Conservation (phyloP, 176 grass and related monocot species). For the Chloris gayana region DNA sequence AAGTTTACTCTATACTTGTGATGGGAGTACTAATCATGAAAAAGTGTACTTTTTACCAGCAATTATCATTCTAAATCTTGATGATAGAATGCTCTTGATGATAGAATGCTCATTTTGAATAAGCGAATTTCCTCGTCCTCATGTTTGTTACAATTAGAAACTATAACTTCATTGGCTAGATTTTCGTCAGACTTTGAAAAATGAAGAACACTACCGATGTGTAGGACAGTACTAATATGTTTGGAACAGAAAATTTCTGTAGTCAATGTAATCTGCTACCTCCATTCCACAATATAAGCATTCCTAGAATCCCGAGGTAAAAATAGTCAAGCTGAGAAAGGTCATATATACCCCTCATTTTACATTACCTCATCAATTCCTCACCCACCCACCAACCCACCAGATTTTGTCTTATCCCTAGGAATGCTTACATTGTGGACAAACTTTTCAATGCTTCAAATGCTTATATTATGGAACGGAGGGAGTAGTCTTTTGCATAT, state of each 20-base stretch:
- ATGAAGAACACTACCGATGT: background rate
- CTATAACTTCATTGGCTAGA: background rate
- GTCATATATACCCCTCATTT: no score
- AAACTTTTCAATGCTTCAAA: no score
- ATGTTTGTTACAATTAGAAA: background rate
- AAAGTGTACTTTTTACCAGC: background rate
- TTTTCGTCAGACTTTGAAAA: background rate
- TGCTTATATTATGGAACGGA: no score
- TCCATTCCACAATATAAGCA: no score
- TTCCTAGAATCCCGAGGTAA: no score
- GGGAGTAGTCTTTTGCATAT: background rate
- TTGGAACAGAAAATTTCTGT: background rate
- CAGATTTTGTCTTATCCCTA: no score
- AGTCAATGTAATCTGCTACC: no score
- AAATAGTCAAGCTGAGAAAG: no score
- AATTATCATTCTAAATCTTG: background rate
- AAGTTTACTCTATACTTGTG: conserved; percentile 3
- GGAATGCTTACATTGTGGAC: no score
- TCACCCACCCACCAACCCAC: no score
- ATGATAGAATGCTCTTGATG: background rate
- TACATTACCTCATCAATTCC: no score
- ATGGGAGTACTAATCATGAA: background rate
- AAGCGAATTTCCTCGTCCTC: background rate
- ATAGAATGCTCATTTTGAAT: background rate
- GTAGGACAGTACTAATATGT: background rate